phyloP scores from a whole-genome alignment of 805 yeast species.

The Hanseniaspora nectarophila region DNA sequence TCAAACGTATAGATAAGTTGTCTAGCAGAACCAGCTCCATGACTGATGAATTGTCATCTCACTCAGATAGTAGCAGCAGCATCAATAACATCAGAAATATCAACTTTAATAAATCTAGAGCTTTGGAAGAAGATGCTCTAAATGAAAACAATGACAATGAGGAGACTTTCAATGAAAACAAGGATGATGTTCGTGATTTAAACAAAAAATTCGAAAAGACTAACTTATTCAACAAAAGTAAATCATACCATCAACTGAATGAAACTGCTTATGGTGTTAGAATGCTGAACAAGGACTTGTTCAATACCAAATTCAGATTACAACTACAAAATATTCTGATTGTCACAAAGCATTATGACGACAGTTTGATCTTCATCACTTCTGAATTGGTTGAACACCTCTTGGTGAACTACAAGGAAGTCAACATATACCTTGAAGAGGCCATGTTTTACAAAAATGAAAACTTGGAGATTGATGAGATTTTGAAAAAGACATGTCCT shows the following conservation, averaged over 20 bases:
- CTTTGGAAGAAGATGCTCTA: neutral
- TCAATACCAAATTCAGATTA: slow-evolving; percentile 58
- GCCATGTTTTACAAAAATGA: slow-evolving; percentile 44
- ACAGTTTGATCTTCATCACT: slow-evolving; percentile 60
- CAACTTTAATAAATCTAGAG: neutral
- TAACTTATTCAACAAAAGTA: slow-evolving; percentile 39
- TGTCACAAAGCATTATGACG: slow-evolving; percentile 83
- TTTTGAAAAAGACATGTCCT: slow-evolving; percentile 32
- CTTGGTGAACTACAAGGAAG: slow-evolving; percentile 30
- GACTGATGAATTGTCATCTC: neutral
- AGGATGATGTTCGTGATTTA: neutral
- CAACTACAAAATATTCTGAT: slow-evolving; percentile 62
- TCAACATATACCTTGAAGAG: slow-evolving; percentile 61
- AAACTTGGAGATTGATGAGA: slow-evolving; percentile 48
- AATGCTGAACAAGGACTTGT: slow-evolving; percentile 56
- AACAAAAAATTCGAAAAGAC: slow-evolving; percentile 22
- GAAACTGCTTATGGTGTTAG: slow-evolving; percentile 75
- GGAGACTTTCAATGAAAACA: neutral
- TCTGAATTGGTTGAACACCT: slow-evolving; percentile 74
- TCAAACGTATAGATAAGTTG: slow-evolving; percentile 3
- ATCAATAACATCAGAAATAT: neutral
- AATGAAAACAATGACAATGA: neutral
- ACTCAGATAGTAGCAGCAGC: neutral
- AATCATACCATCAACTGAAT: slow-evolving; percentile 63
- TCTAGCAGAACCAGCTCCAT: neutral